A percentile compares a stretch with the other conserved stretches of the same genome.
phyloP scores from a whole-genome alignment of 2,329 filamentous ascomycete species.

The Diplodia corticola region DNA sequence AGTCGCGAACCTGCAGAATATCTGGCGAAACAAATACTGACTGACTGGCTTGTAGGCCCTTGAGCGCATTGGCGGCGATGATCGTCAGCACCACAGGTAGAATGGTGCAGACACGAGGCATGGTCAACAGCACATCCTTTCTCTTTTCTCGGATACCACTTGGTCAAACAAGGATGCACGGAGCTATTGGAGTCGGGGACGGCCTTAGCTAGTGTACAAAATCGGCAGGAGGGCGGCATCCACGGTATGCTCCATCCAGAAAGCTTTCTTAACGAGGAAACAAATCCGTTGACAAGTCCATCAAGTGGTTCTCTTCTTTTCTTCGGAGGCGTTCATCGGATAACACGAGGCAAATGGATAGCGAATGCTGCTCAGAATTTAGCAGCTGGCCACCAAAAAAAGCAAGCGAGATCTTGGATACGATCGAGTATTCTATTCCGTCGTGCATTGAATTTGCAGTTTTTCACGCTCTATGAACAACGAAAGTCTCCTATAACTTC shows the following conservation, averaged over 20 bases:
- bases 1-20: neutral
- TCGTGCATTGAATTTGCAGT: neutral
- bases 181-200: constrained; percentile 6
- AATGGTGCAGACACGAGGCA: constrained; percentile 18
- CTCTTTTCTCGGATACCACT: constrained; percentile 9
- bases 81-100: constrained; percentile 20
- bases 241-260: constrained; percentile 11
- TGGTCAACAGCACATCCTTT: neutral
- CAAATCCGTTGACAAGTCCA: constrained; percentile 7
- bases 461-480: neutral
- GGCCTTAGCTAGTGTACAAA: constrained; percentile 13
- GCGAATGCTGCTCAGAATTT: neutral
- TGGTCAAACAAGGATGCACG: neutral
- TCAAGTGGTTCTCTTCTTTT: neutral
- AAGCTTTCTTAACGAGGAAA: neutral
- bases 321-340: neutral
- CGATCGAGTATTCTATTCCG: neutral
- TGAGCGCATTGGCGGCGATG: constrained; percentile 40
- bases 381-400: constrained; percentile 8
- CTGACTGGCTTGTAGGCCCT: constrained; percentile 31
- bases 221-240: constrained; percentile 14
- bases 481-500: constrained; percentile 32
- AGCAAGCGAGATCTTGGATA: neutral
- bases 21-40: neutral
- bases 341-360: neutral